Evolutionary conservation across 441 rosid genomes (phyloP), one percentile per base, ranked within the genome.

Genomic region (Biscutella laevigata): DNA sequence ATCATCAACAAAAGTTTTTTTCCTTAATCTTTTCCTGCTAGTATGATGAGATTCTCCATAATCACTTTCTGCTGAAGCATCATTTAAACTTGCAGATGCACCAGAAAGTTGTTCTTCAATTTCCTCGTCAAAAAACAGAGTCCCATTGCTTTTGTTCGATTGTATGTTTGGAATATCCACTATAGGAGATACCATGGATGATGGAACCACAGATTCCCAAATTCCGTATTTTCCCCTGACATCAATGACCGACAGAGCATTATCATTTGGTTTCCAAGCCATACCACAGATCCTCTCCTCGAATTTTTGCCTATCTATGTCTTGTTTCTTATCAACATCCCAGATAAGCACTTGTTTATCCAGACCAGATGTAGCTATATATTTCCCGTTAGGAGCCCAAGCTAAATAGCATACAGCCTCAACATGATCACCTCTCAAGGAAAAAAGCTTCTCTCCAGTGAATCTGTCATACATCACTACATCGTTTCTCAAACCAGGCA

Each of bases 311-410:
- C 92, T 81, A 37, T 85, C 95, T 33, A 87, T 87, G 51, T 87
- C 98, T 65, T 81, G 95, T 64, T 71, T 85, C 77, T 79, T 76
- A 22, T 69, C 78, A 41, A 91, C 78, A 75, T 91, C 88, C 98
- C 96, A 88, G 41, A 91, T 80, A 28, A 91, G 75, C 68, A 88
- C 71, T 73, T 91, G 96, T 50, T 67, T 78, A 64, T 91, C 98
- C 61, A 85, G 70, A 58, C 95, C 69, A 64, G 95, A 85, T 11
- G 96, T 88, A 50, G 91, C 98, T 70, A 91, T 65, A 73, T 83
- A 91, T 66, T 79, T 91, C 20, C 98, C 96, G 57, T 91, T 91
- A 33, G 96, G 96, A 39, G 98, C 83, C 95, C 96, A 91, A 4
- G 83, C 65, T 52, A 83, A 41, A 63, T 59, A 85, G 69, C 96